Conservation (phyloP, 2,329 filamentous ascomycete genomes). For the Trichoderma atroviride region DNA sequence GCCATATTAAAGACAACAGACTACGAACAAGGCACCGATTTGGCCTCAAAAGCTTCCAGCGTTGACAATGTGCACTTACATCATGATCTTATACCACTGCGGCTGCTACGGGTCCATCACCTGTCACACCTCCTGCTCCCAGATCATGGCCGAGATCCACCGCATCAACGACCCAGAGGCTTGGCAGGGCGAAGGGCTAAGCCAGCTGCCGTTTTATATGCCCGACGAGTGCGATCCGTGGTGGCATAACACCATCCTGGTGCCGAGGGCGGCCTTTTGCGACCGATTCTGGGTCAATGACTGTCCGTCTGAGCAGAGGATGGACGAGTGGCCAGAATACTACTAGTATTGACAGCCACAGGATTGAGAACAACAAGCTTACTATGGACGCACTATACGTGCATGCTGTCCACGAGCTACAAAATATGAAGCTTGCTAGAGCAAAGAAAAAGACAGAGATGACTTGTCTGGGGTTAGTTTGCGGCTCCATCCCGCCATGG, state of each 20-base stretch:
- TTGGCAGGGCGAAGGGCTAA: slow-evolving; percentile 31
- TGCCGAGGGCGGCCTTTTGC: slow-evolving; percentile 18
- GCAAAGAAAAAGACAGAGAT: background rate
- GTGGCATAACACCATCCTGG: slow-evolving; percentile 30
- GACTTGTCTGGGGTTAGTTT: background rate
- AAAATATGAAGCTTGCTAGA: background rate
- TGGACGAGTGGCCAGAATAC: background rate
- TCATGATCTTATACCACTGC: slow-evolving; percentile 35
- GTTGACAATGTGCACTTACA: slow-evolving; percentile 37
- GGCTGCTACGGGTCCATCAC: slow-evolving; percentile 35
- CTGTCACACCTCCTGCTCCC: slow-evolving; percentile 32
- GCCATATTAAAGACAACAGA: background rate
- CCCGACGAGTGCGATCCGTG: slow-evolving; percentile 33
- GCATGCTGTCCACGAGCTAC: background rate
- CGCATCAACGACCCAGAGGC: slow-evolving; percentile 36
- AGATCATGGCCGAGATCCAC: slow-evolving; percentile 34
- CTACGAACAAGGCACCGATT: background rate
- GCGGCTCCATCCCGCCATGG: background rate
- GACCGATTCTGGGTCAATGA: slow-evolving; percentile 18
- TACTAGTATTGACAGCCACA: background rate
- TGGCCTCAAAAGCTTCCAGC: background rate
- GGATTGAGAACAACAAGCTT: background rate
- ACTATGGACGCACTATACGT: background rate
- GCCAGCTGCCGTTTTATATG: slow-evolving; percentile 34
- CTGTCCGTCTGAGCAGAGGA: slow-evolving; percentile 13